These are phyloP conservation scores for Epichloe aotearoae DNA, from an alignment of 2,329 filamentous ascomycete species.

Conservation along the genomic window DNA sequence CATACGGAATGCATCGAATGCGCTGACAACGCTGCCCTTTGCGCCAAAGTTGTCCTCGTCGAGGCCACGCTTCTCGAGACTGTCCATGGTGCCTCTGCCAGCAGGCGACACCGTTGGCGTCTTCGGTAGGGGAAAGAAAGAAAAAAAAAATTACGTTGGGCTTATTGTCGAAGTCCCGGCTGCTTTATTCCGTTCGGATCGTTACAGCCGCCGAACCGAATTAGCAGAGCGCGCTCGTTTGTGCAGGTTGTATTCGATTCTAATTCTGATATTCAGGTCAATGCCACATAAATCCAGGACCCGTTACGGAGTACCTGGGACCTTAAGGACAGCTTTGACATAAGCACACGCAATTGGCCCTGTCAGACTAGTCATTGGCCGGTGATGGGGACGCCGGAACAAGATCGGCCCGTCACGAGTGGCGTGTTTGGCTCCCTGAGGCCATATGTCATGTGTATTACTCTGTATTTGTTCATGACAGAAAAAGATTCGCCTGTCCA, in stretches of 20 bases:
- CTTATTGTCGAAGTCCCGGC: not conserved
- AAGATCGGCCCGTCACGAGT: not conserved
- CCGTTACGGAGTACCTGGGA: not conserved
- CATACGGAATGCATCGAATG: constrained; percentile 96
- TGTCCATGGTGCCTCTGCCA: constrained; percentile 49
- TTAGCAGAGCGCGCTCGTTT: not conserved
- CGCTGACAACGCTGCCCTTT: constrained; percentile 57
- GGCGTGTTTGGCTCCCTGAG: not conserved
- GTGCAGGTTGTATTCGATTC: no score
- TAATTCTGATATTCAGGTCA: no score
- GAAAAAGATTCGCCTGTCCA: no score
- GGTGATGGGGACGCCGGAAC: not conserved
- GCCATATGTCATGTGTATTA: no score
- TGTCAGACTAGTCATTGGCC: not conserved
- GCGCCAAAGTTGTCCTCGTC: constrained; percentile 73
- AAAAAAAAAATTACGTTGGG: not conserved
- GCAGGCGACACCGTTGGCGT: not conserved
- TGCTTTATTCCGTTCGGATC: not conserved
- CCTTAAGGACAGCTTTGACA: constrained; percentile 6
- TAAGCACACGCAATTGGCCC: not conserved
- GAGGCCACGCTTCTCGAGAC: constrained; percentile 51
- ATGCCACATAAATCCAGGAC: not conserved
- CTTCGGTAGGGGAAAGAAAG: not conserved
- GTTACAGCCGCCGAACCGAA: not conserved
- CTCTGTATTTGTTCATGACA: no score